Evolutionary conservation across 2,329 filamentous ascomycete species (phyloP), one percentile per base, ranked within the genome.

Genomic region (Taxawa tesnikishii): DNA sequence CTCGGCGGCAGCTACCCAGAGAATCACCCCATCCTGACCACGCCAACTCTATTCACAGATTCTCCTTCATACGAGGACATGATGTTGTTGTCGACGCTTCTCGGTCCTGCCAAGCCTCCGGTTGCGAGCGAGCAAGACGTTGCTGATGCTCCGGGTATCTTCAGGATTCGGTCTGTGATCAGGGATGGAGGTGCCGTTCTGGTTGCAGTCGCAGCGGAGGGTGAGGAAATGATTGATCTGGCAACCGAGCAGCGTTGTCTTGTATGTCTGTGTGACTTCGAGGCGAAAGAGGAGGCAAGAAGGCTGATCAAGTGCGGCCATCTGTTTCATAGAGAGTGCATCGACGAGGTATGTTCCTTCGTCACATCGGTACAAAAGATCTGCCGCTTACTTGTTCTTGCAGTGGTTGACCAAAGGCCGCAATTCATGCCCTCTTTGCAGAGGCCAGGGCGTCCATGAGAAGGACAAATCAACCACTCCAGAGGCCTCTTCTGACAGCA

Each of bases 61-160:
- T 74, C 75, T 31, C 75, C 75, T 2, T 79, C 75, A 2, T 80
- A 81, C 46, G 75, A 81, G 53, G 75, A 81, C 43, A 80, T 81
- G 75, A 69, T 79, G 49, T 57, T 80, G 27, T 62, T 81, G 4
- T 78, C 74, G 9, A 74, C 73, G 9, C 62, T 80, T 8, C 58
- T 81, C 11, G 76, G 75, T 2, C 75, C 76, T 29, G 75, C 70
- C 4, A 80, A 80, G 47, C 75, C 75, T 3, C 75, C 75, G 3
- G 76, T 81, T 31, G 75, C 75, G 12, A 72, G 66, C 34, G 67
- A 73, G 38, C 70, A 73, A 34, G 76, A 80, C 44, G 63, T 81
- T 15, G 67, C 68, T 31, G 64, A 67, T 27, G 73, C 76, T 11
- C 70, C 72, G 13, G 75, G 75, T 3, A 43, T 78, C 6, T 78